Evolutionary conservation across 441 rosid genomes (phyloP).

Genomic region (Populus hybrid): DNA sequence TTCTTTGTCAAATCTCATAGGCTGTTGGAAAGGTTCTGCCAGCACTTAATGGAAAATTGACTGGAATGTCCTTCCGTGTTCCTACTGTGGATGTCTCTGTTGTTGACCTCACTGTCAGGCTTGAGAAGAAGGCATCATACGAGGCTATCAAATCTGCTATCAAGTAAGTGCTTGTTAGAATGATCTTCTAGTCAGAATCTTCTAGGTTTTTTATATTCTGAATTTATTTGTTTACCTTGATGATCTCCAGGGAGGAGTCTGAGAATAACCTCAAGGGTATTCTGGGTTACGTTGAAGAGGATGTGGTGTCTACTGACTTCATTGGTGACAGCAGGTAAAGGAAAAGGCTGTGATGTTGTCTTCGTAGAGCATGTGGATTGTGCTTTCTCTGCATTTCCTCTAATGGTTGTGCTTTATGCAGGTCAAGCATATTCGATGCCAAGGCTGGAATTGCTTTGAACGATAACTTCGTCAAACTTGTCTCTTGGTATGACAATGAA

Average conservation of each 20-base stretch:
- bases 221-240: neutral
- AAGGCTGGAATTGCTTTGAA: slow-evolving; percentile 81
- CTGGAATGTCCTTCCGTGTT: slow-evolving; percentile 92
- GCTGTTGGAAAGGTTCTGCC: slow-evolving; percentile 87
- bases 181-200: neutral
- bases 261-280: slow-evolving; percentile 70
- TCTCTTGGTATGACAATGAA: slow-evolving; percentile 87
- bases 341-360: neutral
- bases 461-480: slow-evolving; percentile 60
- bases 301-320: slow-evolving; percentile 71
- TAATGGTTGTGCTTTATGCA: slow-evolving; percentile 3
- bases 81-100: slow-evolving; percentile 87
- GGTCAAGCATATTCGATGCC: slow-evolving; percentile 85
- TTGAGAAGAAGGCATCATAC: slow-evolving; percentile 60
- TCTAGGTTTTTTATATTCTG: neutral
- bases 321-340: slow-evolving; percentile 62
- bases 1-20: slow-evolving; percentile 16
- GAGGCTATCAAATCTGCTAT: slow-evolving; percentile 61
- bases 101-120: slow-evolving; percentile 79
- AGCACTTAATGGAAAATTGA: slow-evolving; percentile 63
- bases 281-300: slow-evolving; percentile 68
- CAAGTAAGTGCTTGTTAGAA: slow-evolving; percentile 33
- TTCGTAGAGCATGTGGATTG: neutral
- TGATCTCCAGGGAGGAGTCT: slow-evolving; percentile 50
- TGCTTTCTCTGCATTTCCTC: neutral